These are phyloP conservation scores for Phytopythium vexans DNA, from an alignment of 352 stramenopile species.

Conservation along the genomic window DNA sequence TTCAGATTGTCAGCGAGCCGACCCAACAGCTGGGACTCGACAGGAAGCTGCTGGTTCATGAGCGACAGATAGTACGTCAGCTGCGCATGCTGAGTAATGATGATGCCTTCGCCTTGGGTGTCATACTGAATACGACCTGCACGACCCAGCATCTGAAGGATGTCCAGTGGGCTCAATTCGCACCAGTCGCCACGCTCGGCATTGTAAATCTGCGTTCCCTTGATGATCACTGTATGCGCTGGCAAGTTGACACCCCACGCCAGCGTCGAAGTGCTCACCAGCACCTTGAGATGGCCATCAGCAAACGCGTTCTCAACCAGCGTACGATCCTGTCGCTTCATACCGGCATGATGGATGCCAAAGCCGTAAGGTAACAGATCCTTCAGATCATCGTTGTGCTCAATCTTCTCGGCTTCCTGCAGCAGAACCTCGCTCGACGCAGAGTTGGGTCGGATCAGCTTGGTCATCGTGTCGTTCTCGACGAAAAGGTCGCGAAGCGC, in stretches of 20 bases:
- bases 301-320: slow-evolving; percentile 99
- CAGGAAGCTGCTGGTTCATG: slow-evolving; percentile 99
- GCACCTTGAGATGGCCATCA: slow-evolving; percentile 95
- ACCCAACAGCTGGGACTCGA: slow-evolving; percentile 98
- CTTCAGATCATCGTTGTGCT: slow-evolving; percentile 97
- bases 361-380: slow-evolving; percentile 98
- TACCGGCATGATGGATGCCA: slow-evolving; percentile 99
- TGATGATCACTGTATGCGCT: slow-evolving; percentile 99
- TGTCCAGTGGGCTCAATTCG: slow-evolving; percentile 97
- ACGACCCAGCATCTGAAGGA: slow-evolving; percentile 99
- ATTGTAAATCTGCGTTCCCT: slow-evolving; percentile 99
- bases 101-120: slow-evolving; percentile 97
- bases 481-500: slow-evolving; percentile 95
- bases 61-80: slow-evolving; percentile 99
- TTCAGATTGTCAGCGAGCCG: slow-evolving; percentile 98
- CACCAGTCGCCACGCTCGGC: slow-evolving; percentile 97
- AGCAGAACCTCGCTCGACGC: slow-evolving; percentile 91
- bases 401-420: slow-evolving; percentile 90
- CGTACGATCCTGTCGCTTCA: slow-evolving; percentile 96
- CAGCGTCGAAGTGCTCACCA: slow-evolving; percentile 98
- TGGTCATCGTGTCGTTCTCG: slow-evolving; percentile 93
- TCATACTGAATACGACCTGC: slow-evolving; percentile 99
- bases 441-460: slow-evolving; percentile 88
- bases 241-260: slow-evolving; percentile 99
- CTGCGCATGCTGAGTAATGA: slow-evolving; percentile 98